Base-by-base conservation (phyloP, 2,329 filamentous ascomycete genomes). In the Fusarium irregulare region DNA sequence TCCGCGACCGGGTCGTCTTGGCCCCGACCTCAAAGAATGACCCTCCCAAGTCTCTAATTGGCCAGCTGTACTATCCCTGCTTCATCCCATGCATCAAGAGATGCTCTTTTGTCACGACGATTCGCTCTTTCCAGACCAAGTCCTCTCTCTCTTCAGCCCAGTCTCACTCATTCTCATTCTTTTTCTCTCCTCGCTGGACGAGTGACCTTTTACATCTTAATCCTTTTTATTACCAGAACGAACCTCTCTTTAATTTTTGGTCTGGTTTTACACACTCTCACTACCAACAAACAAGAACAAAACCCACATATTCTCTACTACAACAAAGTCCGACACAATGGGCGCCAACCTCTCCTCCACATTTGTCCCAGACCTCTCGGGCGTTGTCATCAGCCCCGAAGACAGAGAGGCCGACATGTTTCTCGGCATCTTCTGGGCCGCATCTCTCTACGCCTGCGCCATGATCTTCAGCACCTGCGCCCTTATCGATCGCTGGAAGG, bases 401-500 rank as follows among this genome's bases (percentile, higher is more conserved):
- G 82, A 83, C 56, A 60, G 65, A 34, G 30, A 47, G 37, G 66
- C 76, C 41, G 75, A 76, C 68, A 76, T 81, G 54, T 66, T 79
- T 32, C 64, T 82, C 62, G 78, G 68, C 50, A 54, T 78, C 49
- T 70, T 78, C 64, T 83, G 81, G 81, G 75, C 59, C 9, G 54
- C 72, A 27, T 75, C 76, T 7, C 62, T 81, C 40, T 82, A 83
- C 73, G 75, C 56, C 53, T 78, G 79, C 63, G 80, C 78, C 75
- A 81, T 82, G 76, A 80, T 83, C 72, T 82, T 78, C 70, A 80
- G 77, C 63, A 81, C 81, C 30, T 79, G 80, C 73, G 74, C 74
- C n/a, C 77, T 83, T 58, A 68, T 83, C 67, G 78, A 80, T 66
- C 79, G 82, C n/a, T 83, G 82, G 82, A 77, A 79, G 65, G 80